These are phyloP conservation scores for Boletus vermiculosoides DNA, from an alignment of 768 basidiomycete genomes.

Conservation along the genomic window DNA sequence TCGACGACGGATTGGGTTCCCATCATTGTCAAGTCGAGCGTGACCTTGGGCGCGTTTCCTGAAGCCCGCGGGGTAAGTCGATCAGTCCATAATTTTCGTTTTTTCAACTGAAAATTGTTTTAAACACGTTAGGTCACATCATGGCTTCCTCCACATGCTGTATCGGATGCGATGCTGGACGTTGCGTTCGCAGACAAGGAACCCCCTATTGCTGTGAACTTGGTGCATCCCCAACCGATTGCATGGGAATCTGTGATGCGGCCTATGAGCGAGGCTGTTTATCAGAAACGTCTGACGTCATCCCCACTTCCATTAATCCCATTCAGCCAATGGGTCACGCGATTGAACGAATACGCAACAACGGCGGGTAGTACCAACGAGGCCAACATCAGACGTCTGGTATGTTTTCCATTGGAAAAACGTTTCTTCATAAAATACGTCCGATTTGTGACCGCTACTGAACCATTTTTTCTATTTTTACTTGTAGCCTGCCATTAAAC, in stretches of 20 bases:
- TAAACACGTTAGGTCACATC: slow-evolving; percentile 13
- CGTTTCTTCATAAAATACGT: neutral
- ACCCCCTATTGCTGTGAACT: slow-evolving; percentile 25
- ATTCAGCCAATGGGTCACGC: slow-evolving; percentile 36
- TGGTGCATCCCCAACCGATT: slow-evolving; percentile 36
- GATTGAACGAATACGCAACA: slow-evolving; percentile 15
- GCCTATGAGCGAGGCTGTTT: slow-evolving; percentile 20
- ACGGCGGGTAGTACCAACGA: slow-evolving; percentile 7
- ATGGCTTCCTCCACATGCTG: slow-evolving; percentile 33
- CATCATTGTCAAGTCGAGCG: slow-evolving; percentile 36
- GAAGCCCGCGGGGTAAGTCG: slow-evolving; percentile 29
- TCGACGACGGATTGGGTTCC: slow-evolving; percentile 38
- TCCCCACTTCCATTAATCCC: slow-evolving; percentile 31
- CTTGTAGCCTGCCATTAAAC: neutral
- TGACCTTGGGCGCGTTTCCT: slow-evolving; percentile 31
- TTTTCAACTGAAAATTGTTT: neutral
- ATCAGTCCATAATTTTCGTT: neutral
- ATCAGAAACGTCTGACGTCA: slow-evolving; percentile 9
- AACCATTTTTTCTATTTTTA: neutral
- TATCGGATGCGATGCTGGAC: slow-evolving; percentile 29
- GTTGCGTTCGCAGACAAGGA: slow-evolving; percentile 25
- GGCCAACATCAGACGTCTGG: slow-evolving; percentile 29
- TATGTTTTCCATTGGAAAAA: slow-evolving; percentile 30
- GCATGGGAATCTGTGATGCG: slow-evolving; percentile 26
- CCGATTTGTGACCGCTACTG: slow-evolving; percentile 36